Evolutionary conservation across 345 rosid genomes (phyloP).

Genomic region (Corchorus capsularis): DNA sequence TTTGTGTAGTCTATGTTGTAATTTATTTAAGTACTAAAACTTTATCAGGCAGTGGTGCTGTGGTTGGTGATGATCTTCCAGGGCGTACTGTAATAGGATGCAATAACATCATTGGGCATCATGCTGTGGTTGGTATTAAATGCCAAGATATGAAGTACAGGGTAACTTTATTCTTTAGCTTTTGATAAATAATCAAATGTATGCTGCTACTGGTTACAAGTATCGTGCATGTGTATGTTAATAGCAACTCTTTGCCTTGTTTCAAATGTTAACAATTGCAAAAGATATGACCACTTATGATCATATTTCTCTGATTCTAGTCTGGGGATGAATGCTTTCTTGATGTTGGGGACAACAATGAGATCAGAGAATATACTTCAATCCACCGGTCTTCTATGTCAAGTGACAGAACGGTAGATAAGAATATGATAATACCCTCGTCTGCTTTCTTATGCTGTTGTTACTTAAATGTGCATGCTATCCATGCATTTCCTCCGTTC

Average conservation of each 20-base stretch:
- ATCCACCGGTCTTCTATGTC: constrained; percentile 89
- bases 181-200: not conserved
- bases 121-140: constrained; percentile 81
- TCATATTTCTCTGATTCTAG: constrained; percentile 35
- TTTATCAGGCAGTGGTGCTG: constrained; percentile 85
- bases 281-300: not conserved
- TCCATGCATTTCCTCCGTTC: not conserved
- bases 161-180: constrained; percentile 38
- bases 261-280: not conserved
- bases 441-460: not conserved
- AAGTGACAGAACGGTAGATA: constrained; percentile 62
- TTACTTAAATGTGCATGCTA: not conserved
- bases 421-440: not conserved
- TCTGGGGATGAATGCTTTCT: constrained; percentile 80
- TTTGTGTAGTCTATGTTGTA: constrained; percentile 7
- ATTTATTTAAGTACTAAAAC: constrained; percentile 22
- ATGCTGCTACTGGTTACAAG: not conserved
- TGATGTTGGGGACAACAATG: constrained; percentile 78
- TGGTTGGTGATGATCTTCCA: constrained; percentile 89
- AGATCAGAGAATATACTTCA: constrained; percentile 81
- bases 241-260: not conserved
- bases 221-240: not conserved
- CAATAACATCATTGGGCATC: constrained; percentile 74
- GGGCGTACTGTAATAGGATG: constrained; percentile 67
- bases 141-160: constrained; percentile 93